These are phyloP conservation scores for Chloropicon primus DNA, from an alignment of 139 green algal genomes.

Conservation along the genomic window DNA sequence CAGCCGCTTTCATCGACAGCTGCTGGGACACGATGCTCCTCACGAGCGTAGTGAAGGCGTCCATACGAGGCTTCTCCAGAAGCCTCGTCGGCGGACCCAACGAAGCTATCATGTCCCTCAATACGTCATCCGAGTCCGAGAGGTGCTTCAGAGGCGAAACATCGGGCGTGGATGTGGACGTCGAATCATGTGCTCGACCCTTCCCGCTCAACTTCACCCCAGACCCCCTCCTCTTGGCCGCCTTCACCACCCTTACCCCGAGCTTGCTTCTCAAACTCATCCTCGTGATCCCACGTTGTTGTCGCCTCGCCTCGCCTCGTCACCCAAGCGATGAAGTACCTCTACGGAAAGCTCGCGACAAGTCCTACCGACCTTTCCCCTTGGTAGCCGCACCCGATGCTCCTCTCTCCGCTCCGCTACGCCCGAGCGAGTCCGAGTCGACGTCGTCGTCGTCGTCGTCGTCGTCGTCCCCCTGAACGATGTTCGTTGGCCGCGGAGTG, in stretches of 20 bases:
- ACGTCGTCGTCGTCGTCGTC: too few species aligned
- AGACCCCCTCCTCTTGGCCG: neutral
- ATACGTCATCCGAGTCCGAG: neutral
- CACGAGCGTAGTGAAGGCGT: neutral
- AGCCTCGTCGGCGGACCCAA: neutral
- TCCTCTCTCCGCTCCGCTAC: too few species aligned
- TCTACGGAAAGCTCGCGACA: too few species aligned
- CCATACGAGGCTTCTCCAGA: too few species aligned
- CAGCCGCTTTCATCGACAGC: neutral
- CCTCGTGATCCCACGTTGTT: too few species aligned
- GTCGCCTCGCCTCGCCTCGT: too few species aligned
- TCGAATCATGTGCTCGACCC: neutral
- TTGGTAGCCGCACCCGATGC: too few species aligned
- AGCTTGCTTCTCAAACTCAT: neutral
- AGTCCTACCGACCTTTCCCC: too few species aligned
- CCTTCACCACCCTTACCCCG: neutral
- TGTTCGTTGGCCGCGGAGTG: too few species aligned
- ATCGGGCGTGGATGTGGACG: neutral
- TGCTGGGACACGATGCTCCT: neutral
- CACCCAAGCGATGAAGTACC: too few species aligned
- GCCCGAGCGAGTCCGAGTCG: too few species aligned
- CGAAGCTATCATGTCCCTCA: neutral
- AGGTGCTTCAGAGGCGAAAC: neutral
- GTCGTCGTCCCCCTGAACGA: too few species aligned
- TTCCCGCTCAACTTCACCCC: neutral